Evolutionary conservation across 2,329 filamentous ascomycete genomes (phyloP).

Genomic region (Arthrobotrys iridis): DNA sequence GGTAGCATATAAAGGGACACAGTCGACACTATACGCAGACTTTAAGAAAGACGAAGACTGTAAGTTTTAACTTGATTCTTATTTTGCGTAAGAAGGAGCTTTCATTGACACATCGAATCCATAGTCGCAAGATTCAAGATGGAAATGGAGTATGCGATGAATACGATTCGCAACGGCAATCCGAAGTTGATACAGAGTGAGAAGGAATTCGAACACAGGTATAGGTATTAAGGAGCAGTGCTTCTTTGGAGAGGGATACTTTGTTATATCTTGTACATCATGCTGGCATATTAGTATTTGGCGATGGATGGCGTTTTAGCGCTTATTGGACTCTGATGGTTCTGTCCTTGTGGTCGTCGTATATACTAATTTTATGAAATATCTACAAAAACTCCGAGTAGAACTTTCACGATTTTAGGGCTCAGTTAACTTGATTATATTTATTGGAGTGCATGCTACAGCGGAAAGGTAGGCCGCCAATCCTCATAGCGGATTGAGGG

Average conservation of each 20-base stretch:
- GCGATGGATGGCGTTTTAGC: too few species aligned
- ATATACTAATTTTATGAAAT: too few species aligned
- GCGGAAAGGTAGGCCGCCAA: too few species aligned
- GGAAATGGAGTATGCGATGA: conserved; percentile 44
- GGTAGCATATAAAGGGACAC: conserved; percentile 43
- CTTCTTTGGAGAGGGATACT: too few species aligned
- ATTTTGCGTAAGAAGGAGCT: background rate
- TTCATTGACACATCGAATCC: background rate
- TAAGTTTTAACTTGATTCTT: conserved; percentile 3
- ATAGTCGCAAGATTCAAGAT: conserved; percentile 30
- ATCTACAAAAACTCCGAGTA: too few species aligned
- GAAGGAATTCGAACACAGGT: background rate
- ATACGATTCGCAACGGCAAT: conserved; percentile 15
- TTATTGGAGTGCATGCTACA: too few species aligned
- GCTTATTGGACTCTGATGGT: too few species aligned
- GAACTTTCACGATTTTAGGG: too few species aligned
- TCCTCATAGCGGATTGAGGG: too few species aligned
- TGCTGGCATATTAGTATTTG: too few species aligned
- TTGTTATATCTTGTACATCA: background rate
- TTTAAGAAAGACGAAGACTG: conserved; percentile 37
- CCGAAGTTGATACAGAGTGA: background rate
- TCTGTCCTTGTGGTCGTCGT: too few species aligned
- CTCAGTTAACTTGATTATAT: too few species aligned
- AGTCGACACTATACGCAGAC: conserved; percentile 41
- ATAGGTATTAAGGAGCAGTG: background rate